Base-by-base conservation (phyloP, 495 filamentous ascomycete species). In the Opeltia flavorubescens region DNA sequence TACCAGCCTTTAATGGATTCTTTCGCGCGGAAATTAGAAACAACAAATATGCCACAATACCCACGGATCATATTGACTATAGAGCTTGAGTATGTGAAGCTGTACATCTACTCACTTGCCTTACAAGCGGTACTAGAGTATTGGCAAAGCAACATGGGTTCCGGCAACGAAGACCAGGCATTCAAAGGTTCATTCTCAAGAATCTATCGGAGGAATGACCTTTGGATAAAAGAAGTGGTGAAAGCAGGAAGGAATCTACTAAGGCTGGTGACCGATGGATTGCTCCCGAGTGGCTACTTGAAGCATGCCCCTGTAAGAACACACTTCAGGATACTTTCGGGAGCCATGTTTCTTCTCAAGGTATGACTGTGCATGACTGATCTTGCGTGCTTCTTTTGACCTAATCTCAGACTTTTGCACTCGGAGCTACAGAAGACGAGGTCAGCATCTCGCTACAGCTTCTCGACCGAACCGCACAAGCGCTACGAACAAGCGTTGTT, bases 121-220 rank as follows among this genome's bases (percentile, higher is more conserved):
- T 66, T 98, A 11, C 91, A 98, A 66, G 93, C 91, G 4, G 87
- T 96, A 17, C 83, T 95, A 15, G 89, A 95, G 62, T 77, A 89
- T 29, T 95, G 86, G 68, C 89, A 86, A 4, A 83, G 71, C 31
- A 86, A 75, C 59, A 21, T 25, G 8, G 66, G 66, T 20, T 70
- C 59, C 17, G 69, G 72, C 45, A 71, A 67, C 30, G 55, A 5
- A 3, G 61, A 66, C 59, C 46, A 61, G 51, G 43, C 59, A 25
- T 57, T 64, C 43, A 57, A 74, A 54, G 56, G 69, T 7, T 74
- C 64, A 52, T 57, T 82, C 46, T 71, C 70, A 59, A 71, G 74
- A 47, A 59, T 76, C 50, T 77, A 77, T 47, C 60, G 62, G 5
- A 60, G 69, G 42, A 77, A 80, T 43, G 67, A 89, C 51, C 76